Conservation (phyloP, 768 basidiomycete species). For the Rhizopogon vesiculosus region DNA sequence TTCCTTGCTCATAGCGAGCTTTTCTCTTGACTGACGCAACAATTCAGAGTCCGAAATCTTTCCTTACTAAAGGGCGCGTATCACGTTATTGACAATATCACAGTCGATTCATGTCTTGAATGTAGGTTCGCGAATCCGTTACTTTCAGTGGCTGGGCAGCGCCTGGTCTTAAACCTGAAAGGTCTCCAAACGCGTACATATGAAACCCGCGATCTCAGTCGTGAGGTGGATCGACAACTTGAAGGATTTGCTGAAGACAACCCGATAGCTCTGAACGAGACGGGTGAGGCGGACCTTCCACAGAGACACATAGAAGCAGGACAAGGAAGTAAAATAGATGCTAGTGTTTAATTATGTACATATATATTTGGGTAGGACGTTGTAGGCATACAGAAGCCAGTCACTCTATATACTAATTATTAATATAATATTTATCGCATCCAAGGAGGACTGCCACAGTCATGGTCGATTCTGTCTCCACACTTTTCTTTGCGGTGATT, state of each 20-base stretch:
- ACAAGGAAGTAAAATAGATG: too few species aligned
- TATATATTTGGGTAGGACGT: too few species aligned
- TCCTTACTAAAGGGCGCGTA: slow-evolving; percentile 1
- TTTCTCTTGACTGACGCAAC: too few species aligned
- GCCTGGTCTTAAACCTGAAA: slow-evolving; percentile 17
- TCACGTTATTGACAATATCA: not conserved
- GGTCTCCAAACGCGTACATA: slow-evolving; percentile 2
- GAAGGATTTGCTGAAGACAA: not conserved
- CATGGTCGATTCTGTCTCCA: too few species aligned
- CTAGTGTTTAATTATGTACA: too few species aligned
- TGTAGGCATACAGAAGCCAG: too few species aligned
- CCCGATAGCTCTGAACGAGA: not conserved
- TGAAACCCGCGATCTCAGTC: slow-evolving; percentile 11
- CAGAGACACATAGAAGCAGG: too few species aligned
- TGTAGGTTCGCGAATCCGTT: slow-evolving; percentile 9
- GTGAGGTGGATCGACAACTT: slow-evolving; percentile 14
- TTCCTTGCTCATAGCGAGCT: not conserved
- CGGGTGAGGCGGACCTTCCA: not conserved
- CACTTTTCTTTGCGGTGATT: too few species aligned
- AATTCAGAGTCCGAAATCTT: slow-evolving; percentile 1
- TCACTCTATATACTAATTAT: too few species aligned
- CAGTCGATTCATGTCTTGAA: not conserved
- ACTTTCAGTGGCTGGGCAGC: slow-evolving; percentile 18
- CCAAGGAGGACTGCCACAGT: too few species aligned
- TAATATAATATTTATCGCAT: too few species aligned